phyloP scores from a whole-genome alignment of 306 rosid genomes.

The Dalbergia cultrata region DNA sequence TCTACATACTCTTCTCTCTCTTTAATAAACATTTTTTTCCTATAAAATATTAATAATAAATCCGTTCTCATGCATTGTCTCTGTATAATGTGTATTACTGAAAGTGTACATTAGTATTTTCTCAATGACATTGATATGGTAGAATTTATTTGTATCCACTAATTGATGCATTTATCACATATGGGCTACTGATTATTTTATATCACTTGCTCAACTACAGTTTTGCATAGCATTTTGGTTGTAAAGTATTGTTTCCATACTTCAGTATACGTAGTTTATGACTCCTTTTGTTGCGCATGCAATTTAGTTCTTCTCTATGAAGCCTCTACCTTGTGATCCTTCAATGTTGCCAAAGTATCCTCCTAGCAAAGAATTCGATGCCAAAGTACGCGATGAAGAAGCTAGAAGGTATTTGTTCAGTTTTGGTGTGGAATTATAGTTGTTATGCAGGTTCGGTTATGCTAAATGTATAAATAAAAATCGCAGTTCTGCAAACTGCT shows the following conservation, averaged over 20 bases:
- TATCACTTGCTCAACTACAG: constrained; percentile 9
- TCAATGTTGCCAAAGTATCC: constrained; percentile 96
- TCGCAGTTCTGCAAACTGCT: constrained; percentile 17
- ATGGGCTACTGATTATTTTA: constrained; percentile 20
- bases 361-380: constrained; percentile 99
- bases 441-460: constrained; percentile 19
- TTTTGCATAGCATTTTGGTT: constrained; percentile 22
- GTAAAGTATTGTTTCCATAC: constrained; percentile 28
- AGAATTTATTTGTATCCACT: neutral
- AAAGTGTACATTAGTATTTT: constrained; percentile 1
- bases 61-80: neutral
- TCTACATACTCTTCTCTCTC: too few species aligned
- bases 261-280: constrained; percentile 28
- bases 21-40: neutral
- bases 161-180: constrained; percentile 8
- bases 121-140: neutral
- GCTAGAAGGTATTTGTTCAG: constrained; percentile 79
- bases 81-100: constrained; percentile 6
- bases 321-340: constrained; percentile 98
- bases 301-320: constrained; percentile 79
- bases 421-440: constrained; percentile 33
- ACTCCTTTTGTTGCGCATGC: constrained; percentile 40
- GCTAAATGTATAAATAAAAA: constrained; percentile 3
- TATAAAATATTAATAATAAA: neutral
- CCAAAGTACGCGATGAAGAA: constrained; percentile 95